Percentiles rank a stretch among this genome's conserved stretches.
Conservation (phyloP, 2,329 filamentous ascomycete species). For the Beauveria sp. region DNA sequence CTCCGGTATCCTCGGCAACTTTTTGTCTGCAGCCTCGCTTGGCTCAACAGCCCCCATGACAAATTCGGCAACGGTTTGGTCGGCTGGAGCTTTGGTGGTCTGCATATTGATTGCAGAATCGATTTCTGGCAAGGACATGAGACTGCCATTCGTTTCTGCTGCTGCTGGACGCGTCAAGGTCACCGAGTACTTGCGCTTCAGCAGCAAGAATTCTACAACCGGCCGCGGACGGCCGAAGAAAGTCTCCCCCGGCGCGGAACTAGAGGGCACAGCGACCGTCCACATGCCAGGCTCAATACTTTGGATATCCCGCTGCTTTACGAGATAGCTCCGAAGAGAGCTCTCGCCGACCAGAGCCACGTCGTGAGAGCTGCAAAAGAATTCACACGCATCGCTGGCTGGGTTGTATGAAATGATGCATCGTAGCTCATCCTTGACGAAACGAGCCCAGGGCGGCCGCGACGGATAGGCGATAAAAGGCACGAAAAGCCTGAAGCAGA, state of each 20-base stretch:
- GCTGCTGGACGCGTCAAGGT: background rate
- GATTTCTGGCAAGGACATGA: background rate
- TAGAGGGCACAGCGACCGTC: background rate
- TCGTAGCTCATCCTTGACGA: background rate
- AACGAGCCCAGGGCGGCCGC: too few species aligned
- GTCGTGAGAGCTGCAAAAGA: background rate
- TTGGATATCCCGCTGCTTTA: background rate
- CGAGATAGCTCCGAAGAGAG: background rate
- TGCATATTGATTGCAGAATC: too few species aligned
- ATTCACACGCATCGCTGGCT: background rate
- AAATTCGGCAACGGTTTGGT: background rate
- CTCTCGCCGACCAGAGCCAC: background rate
- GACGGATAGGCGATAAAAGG: background rate
- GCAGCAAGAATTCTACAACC: slow-evolving; percentile 1
- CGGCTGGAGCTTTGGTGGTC: background rate
- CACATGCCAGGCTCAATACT: slow-evolving; percentile 3
- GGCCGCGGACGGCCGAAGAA: background rate
- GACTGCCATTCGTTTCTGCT: background rate
- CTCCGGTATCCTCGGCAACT: background rate
- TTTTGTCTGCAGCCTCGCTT: background rate
- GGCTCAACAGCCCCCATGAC: background rate
- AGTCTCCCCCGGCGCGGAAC: too few species aligned
- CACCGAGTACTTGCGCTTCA: background rate
- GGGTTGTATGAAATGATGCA: slow-evolving; percentile 1
- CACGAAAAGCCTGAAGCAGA: background rate